Evolutionary conservation across 2,329 filamentous ascomycete genomes (phyloP), one percentile per base, ranked within the genome.

Genomic region (Didymella sp.): DNA sequence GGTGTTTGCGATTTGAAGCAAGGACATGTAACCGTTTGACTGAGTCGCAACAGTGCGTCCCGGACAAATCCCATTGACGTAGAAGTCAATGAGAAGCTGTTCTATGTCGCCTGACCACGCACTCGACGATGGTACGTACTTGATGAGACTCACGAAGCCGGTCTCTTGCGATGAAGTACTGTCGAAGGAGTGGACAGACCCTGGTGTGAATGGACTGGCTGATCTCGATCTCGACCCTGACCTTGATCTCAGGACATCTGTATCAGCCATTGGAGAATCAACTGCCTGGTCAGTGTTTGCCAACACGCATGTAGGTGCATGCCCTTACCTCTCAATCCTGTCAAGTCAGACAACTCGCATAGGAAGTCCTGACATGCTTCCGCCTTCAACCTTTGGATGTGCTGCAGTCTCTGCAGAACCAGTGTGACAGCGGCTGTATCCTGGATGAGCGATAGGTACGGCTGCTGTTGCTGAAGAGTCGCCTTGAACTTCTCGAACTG

Each of bases 401-500:
- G 62, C 28, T 67, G 59, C 12, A 74, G 66, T n/a, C 71, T 67
- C 47, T 74, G 72, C n/a, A 73, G 47, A 1, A 74, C 65, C 25
- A 74, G 56, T 1, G 64, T 63, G n/a, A 67, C 64, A 3, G 68
- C 68, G 8, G 56, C 54, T 6, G 59, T 48, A 25, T 73, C 61
- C 43, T 71, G 65, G 17, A 72, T 63, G 28, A 74, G 65, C 13
- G 66, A 63, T 7, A 67, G 46, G 55, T 73, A 74, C 1, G 66
- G 56, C 42, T 67, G 63, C 27, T 70, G 68, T 45, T 64, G 61
- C 51, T 71, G 70, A 7, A 74, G 60, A 25, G 64, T 55, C 5
- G 41, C 47, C 56, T 74, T 74, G 68, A 74, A 72, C 56, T 69
- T 73, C 44, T 74, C 71, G 33, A 73, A 74, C 48, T 73, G 72